These are phyloP conservation scores for Coemansia sp. DNA, from an alignment of 192 early-diverging fungal genomes.

Conservation along the genomic window DNA sequence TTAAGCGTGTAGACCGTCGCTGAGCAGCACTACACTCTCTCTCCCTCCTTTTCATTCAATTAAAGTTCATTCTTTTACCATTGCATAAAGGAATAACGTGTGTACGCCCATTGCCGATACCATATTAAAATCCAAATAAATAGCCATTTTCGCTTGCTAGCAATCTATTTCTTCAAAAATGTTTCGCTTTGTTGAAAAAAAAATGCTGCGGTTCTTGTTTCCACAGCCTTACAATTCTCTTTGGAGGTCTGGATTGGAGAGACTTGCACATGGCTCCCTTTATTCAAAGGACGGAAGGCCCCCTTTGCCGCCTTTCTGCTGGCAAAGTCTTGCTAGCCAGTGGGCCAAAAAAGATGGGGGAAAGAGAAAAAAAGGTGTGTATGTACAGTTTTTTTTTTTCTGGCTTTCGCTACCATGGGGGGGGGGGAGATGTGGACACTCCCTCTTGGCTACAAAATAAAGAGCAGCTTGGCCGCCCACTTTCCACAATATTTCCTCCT, in stretches of 20 bases:
- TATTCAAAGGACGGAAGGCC: neutral
- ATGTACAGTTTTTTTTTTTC: neutral
- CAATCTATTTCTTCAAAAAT: no score
- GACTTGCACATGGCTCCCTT: neutral
- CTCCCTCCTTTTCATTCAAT: neutral
- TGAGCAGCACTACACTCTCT: neutral
- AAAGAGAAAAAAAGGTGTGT: neutral
- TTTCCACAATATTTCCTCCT: neutral
- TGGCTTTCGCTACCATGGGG: neutral
- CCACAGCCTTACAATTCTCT: neutral
- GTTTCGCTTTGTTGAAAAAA: no score
- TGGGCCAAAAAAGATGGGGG: neutral
- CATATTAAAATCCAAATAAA: no score
- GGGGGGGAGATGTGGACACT: neutral
- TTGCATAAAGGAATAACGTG: neutral
- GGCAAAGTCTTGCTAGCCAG: neutral
- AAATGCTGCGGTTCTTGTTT: no score
- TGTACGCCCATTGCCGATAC: no score
- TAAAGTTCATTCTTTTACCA: neutral
- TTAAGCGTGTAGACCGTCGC: conserved; percentile 17
- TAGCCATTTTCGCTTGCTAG: no score
- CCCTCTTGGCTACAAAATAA: neutral
- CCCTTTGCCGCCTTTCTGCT: neutral
- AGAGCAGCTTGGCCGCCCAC: neutral
- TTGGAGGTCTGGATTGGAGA: neutral